Evolutionary conservation across 2,329 filamentous ascomycete genomes (phyloP).

Genomic region (Trichoderma asperellum): DNA sequence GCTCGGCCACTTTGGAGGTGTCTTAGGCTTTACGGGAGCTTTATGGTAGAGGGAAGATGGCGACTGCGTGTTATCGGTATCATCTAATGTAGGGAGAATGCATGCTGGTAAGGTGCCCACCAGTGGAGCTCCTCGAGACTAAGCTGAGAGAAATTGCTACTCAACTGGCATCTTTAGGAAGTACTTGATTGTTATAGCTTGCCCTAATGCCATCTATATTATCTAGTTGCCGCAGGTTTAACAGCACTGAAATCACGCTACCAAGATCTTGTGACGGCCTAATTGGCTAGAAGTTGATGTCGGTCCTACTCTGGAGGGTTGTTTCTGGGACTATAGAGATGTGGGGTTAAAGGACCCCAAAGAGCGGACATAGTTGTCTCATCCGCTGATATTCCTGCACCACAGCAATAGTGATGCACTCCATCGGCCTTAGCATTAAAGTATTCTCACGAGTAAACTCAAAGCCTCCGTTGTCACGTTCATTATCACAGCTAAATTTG

Average conservation of each 20-base stretch:
- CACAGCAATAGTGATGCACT: too few species aligned
- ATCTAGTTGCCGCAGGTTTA: background rate
- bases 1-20: slow-evolving; percentile 29
- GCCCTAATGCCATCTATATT: background rate
- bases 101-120: slow-evolving; percentile 24
- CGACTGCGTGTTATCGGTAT: slow-evolving; percentile 23
- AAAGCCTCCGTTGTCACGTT: too few species aligned
- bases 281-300: background rate
- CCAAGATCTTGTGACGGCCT: background rate
- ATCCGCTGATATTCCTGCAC: too few species aligned
- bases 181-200: background rate
- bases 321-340: background rate
- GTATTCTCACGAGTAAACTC: too few species aligned
- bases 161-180: background rate
- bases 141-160: slow-evolving; percentile 19
- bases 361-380: too few species aligned
- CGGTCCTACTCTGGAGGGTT: background rate
- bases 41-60: slow-evolving; percentile 29
- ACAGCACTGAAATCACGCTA: background rate
- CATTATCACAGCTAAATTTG: too few species aligned
- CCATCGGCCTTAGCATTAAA: too few species aligned
- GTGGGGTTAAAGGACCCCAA: too few species aligned
- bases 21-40: slow-evolving; percentile 28
- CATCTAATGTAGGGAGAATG: slow-evolving; percentile 29
- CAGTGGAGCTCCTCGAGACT: slow-evolving; percentile 22